These are phyloP conservation scores for Medicago ruthenica DNA, from an alignment of 306 rosid genomes.

Conservation along the genomic window DNA sequence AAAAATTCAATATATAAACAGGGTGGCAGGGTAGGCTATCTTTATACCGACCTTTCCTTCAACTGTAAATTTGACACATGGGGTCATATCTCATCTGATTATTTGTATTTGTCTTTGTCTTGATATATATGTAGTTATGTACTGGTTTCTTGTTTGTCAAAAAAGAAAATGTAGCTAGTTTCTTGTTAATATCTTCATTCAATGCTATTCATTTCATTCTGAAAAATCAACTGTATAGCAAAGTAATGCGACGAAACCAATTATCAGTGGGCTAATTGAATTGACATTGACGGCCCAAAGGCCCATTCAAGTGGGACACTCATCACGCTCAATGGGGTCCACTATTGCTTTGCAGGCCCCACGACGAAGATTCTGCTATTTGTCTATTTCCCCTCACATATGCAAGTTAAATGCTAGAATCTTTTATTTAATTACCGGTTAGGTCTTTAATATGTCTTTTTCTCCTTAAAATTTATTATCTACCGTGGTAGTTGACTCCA, in stretches of 20 bases:
- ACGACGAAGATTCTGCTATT: constrained; percentile 13
- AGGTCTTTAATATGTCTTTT: background rate
- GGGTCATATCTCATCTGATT: constrained; percentile 7
- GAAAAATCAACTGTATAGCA: background rate
- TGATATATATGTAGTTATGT: background rate
- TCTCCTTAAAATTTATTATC: background rate
- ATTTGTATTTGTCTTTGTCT: background rate
- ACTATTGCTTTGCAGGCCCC: constrained; percentile 21
- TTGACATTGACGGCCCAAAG: constrained; percentile 10
- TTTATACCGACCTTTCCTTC: constrained; percentile 9
- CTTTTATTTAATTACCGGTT: background rate
- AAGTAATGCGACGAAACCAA: background rate
- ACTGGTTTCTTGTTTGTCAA: background rate
- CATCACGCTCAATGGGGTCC: constrained; percentile 13
- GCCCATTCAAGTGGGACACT: constrained; percentile 36
- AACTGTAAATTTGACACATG: background rate
- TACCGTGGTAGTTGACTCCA: background rate
- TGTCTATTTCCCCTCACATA: constrained; percentile 7
- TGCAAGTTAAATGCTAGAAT: constrained; percentile 28
- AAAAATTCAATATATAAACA: background rate
- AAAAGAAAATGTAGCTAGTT: background rate
- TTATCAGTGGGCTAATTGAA: background rate
- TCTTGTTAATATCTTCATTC: background rate
- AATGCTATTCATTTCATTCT: background rate
- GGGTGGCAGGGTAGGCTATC: background rate